Conservation (phyloP, 768 basidiomycete species). For the Xerocomellus intermedius region DNA sequence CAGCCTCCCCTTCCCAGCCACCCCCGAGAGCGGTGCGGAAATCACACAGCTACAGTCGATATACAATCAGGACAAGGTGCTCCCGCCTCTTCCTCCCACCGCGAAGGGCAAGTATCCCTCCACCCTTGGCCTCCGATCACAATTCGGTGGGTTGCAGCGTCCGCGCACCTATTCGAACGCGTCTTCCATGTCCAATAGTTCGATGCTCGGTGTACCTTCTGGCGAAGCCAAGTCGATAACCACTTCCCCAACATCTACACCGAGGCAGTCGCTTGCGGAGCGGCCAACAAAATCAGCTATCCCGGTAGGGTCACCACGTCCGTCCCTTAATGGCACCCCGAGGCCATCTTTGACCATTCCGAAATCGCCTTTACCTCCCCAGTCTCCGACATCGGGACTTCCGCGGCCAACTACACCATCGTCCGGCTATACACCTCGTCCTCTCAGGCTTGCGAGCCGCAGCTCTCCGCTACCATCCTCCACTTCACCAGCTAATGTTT, state of each 20-base stretch:
- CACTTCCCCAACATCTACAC: slow-evolving; percentile 10
- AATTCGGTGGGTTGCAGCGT: slow-evolving; percentile 16
- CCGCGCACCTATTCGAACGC: slow-evolving; percentile 37
- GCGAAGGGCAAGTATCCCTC: slow-evolving; percentile 22
- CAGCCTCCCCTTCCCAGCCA: slow-evolving; percentile 31
- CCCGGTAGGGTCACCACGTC: slow-evolving; percentile 10
- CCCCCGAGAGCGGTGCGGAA: slow-evolving; percentile 26
- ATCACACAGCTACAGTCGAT: slow-evolving; percentile 2
- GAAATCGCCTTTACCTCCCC: slow-evolving; percentile 19
- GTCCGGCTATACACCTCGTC: slow-evolving; percentile 23
- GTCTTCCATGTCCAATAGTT: slow-evolving; percentile 25
- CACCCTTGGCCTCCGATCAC: slow-evolving; percentile 13
- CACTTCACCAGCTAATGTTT: neutral
- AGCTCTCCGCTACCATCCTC: slow-evolving; percentile 13
- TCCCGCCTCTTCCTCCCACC: slow-evolving; percentile 30
- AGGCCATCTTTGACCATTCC: slow-evolving; percentile 29
- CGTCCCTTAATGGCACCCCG: slow-evolving; percentile 19
- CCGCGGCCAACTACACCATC: slow-evolving; percentile 23
- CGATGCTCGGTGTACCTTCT: slow-evolving; percentile 8
- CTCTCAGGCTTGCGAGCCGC: slow-evolving; percentile 25
- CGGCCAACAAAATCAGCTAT: slow-evolving; percentile 11
- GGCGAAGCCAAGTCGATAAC: slow-evolving; percentile 7
- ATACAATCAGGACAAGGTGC: slow-evolving; percentile 29
- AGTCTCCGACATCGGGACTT: slow-evolving; percentile 15
- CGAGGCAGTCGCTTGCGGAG: slow-evolving; percentile 9